Base-by-base conservation (phyloP, 2,329 filamentous ascomycete species). In the Leptographium wingfieldii region DNA sequence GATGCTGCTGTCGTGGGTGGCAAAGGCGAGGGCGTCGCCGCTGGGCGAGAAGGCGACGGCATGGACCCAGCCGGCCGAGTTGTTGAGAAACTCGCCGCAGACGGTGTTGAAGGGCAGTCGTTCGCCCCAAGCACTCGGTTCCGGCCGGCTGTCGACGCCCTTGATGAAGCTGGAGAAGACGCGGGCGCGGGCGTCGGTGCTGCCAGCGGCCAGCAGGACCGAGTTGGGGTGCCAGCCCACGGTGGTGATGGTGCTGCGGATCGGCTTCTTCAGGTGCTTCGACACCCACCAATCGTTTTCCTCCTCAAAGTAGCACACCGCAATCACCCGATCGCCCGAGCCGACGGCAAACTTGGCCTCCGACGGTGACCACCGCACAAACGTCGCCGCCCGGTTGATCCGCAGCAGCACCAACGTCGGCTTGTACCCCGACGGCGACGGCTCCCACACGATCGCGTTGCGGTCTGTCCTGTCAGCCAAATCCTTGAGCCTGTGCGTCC, bases 221-320 rank as follows among this genome's bases (percentile, higher is more conserved):
- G 89, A 95, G 79, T 99, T 99, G 43, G 94, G 94, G 74, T 99
- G 94, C 94, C 94, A 99, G 60, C 87, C 86, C 53, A 99, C 84
- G 19, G 88, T 91, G 60, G 94, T 97, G 68, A 99, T 92, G 60
- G 94, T 99, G 72, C 91, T 96, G 66, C 92, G 88, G 68, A 99
- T 95, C 25, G 94, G 94, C 82, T 97, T 99, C 84, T 97, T 97
- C 70, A 99, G 77, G 75, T 99, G 94, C 80, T 99, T 99, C 46
- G 92, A 96, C 51, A 99, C 92, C 94, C 94, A 99, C 94, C 94
- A 99, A 78, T 99, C 92, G 74, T 99, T 96, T 74, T 99, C 94
- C 72, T 96, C 90, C 71, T 99, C 94, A 68, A 99, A 99, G 78
- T 97, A 97, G 80, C 94, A 99, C 67, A 97, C 83, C 49, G 94